Evolutionary conservation across 495 filamentous ascomycete species (phyloP).

Genomic region (Lentithecium fluviatile): DNA sequence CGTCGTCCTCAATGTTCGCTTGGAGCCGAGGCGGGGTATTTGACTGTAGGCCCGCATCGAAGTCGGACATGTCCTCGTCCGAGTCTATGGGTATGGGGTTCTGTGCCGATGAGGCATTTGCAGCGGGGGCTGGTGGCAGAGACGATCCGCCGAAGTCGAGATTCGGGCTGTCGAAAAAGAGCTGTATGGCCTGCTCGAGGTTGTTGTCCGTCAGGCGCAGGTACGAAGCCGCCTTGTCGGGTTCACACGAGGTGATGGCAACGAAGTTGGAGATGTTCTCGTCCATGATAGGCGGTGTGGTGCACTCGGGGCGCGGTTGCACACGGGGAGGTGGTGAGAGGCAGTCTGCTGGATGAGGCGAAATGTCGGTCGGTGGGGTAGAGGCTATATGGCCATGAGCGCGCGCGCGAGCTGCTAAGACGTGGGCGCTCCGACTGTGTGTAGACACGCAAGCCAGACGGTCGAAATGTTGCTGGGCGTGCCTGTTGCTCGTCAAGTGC

Average conservation of each 20-base stretch:
- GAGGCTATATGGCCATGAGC: not conserved
- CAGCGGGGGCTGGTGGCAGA: slow-evolving; percentile 22
- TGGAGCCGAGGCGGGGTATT: slow-evolving; percentile 9
- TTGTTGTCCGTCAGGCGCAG: slow-evolving; percentile 78
- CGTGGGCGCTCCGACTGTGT: too few relatives aligned
- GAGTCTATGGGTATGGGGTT: slow-evolving; percentile 73
- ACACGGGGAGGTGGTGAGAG: too few relatives aligned
- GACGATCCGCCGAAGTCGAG: slow-evolving; percentile 52
- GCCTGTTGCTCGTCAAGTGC: too few relatives aligned
- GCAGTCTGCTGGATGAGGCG: not conserved
- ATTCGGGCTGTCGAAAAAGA: slow-evolving; percentile 82
- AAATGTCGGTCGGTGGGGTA: not conserved
- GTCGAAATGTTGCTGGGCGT: too few relatives aligned
- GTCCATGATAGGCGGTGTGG: slow-evolving; percentile 61
- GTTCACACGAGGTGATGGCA: slow-evolving; percentile 65
- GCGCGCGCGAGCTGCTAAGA: too few relatives aligned
- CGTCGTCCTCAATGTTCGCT: slow-evolving; percentile 69
- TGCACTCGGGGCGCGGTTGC: not conserved
- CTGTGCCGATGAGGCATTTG: slow-evolving; percentile 44
- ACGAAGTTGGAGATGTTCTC: slow-evolving; percentile 59
- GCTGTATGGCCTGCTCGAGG: slow-evolving; percentile 78
- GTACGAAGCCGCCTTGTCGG: slow-evolving; percentile 70
- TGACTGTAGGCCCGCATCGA: slow-evolving; percentile 12
- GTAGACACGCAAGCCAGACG: too few relatives aligned
- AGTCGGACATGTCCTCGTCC: slow-evolving; percentile 49